A percentile compares a stretch with the other conserved stretches of the same genome.
phyloP scores from a whole-genome alignment of 2,329 filamentous ascomycete species.

The Alternaria sp. region DNA sequence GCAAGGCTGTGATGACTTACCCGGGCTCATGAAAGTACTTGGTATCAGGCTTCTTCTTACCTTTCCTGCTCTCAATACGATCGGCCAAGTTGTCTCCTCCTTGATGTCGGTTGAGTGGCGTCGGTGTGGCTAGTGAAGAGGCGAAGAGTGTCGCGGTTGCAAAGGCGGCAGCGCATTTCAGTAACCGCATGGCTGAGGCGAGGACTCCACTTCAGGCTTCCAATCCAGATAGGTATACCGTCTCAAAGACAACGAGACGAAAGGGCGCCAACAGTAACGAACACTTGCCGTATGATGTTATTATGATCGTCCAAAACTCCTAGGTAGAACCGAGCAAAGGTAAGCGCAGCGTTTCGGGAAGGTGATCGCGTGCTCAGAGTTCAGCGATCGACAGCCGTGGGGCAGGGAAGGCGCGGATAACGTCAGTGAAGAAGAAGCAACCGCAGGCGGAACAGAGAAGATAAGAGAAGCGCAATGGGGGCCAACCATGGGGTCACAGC shows the following conservation, averaged over 20 bases:
- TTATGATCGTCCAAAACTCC: neutral
- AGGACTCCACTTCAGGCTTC: neutral
- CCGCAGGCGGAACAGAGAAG: neutral
- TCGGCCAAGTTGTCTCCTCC: neutral
- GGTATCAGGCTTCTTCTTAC: slow-evolving; percentile 10
- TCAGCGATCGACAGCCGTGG: neutral
- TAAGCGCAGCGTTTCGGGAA: slow-evolving; percentile 2
- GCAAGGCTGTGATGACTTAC: slow-evolving; percentile 30
- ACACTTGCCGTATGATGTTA: neutral
- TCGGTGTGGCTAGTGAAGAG: slow-evolving; percentile 29
- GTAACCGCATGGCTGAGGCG: slow-evolving; percentile 34
- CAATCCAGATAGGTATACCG: neutral
- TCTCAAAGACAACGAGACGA: neutral
- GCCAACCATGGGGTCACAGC: neutral
- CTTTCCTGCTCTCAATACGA: neutral
- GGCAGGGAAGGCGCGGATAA: slow-evolving; percentile 2
- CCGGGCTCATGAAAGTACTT: slow-evolving; percentile 51
- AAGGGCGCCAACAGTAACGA: neutral
- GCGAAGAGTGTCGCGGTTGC: slow-evolving; percentile 28
- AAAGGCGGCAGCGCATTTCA: slow-evolving; percentile 27
- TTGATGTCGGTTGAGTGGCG: neutral
- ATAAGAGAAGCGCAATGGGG: neutral
- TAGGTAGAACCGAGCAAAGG: neutral
- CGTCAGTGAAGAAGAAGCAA: neutral
- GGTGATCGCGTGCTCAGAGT: slow-evolving; percentile 12